Evolutionary conservation across 2,329 filamentous ascomycete species (phyloP), one percentile per base, ranked within the genome.

Genomic region (Talaromyces verruculosus): DNA sequence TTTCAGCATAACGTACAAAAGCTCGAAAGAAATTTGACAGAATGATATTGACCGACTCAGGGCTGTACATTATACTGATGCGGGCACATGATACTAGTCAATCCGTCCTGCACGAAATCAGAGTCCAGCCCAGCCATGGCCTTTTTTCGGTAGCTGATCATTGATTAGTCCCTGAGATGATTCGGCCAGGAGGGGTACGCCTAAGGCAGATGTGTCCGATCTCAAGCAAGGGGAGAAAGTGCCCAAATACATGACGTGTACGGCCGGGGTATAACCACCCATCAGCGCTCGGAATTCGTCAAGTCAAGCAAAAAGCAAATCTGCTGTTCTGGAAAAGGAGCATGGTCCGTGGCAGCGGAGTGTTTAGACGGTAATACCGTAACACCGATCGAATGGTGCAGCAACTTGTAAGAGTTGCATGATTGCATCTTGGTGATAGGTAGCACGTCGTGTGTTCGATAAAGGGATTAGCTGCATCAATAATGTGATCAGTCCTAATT

Each of bases 401-500:
- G 51, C 17, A 3, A 33, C 7, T 33, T 8, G 30, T 33, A 33
- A 19, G 28, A 35, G 19, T 13, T 55, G 28, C 17, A 55, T 55
- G 51, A 37, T 35, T 35, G 30, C 17, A 8, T 35, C 25, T 35
- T 37, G 13, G 25, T 47, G 33, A 19, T 35, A 51, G 22, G 39
- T 33, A 47, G 47, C 22, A 53, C 35, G 37, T 39, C 35, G 61
- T 22, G 22, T 33, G 22, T 57, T 33, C 19, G 8, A 37, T n/a
- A 3, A 60, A 43, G 37, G 49, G 25, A 45, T 55, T 43, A 15
- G 47, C 49, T 63, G 61, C 61, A 57, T 39, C 22, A 41, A 53
- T 22, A 47, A 64, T 64, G 62, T 64, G 62, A 64, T 45, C 33
- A 10, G 53, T 64, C 62, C n/a, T 8, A 64, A 64, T 47, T 35